Evolutionary conservation across 2,329 filamentous ascomycete genomes (phyloP).

Genomic region (Paraphaeosphaeria sporulosa): DNA sequence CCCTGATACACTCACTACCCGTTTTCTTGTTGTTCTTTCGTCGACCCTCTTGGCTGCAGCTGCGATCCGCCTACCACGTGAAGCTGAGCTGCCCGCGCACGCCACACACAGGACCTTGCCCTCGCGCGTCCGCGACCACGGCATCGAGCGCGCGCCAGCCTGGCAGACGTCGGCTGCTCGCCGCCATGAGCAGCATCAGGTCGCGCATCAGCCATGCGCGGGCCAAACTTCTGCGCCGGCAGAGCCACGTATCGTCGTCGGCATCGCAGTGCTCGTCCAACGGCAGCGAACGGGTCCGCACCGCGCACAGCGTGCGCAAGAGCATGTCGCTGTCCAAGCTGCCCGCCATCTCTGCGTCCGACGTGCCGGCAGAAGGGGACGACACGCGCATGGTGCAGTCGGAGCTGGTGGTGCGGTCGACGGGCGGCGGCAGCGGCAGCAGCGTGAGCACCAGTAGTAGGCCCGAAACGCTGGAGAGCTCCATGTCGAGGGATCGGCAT

Average conservation of each 20-base stretch:
- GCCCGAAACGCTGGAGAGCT: slow-evolving; percentile 24
- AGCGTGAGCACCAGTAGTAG: slow-evolving; percentile 4
- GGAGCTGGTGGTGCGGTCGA: slow-evolving; percentile 28
- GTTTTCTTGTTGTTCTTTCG: background rate
- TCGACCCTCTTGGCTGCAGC: background rate
- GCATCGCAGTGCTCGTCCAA: slow-evolving; percentile 28
- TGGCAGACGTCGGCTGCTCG: slow-evolving; percentile 29
- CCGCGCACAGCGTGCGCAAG: slow-evolving; percentile 33
- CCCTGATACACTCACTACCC: background rate
- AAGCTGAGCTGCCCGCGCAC: background rate
- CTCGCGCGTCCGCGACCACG: background rate
- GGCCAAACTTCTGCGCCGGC: slow-evolving; percentile 37
- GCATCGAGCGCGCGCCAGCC: slow-evolving; percentile 18
- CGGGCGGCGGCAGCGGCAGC: slow-evolving; percentile 15
- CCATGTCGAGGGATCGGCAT: slow-evolving; percentile 30
- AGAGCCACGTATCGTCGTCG: slow-evolving; percentile 33
- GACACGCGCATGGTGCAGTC: slow-evolving; percentile 34
- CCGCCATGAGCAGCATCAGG: slow-evolving; percentile 46
- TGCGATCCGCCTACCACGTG: background rate
- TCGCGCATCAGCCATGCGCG: slow-evolving; percentile 41
- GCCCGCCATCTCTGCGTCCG: slow-evolving; percentile 25
- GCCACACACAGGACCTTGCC: background rate
- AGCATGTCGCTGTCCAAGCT: slow-evolving; percentile 44
- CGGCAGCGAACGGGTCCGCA: slow-evolving; percentile 32
- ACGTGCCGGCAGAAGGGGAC: slow-evolving; percentile 16